These are phyloP conservation scores for Coemansia sp. DNA, from an alignment of 192 early-diverging fungal genomes.

Conservation along the genomic window DNA sequence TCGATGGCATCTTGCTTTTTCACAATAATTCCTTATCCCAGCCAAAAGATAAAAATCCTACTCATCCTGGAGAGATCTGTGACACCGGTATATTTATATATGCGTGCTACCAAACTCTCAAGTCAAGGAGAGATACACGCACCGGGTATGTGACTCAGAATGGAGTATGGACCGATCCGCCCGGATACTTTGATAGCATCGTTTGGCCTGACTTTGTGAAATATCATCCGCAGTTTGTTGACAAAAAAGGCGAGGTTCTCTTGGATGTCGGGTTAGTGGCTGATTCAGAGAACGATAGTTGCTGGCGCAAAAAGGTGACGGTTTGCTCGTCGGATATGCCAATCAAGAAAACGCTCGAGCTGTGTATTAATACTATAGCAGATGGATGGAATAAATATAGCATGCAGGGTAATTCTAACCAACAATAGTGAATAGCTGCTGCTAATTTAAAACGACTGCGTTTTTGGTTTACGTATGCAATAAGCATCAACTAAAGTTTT, in stretches of 20 bases:
- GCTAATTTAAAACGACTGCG: no score
- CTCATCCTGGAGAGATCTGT: slow-evolving; percentile 25
- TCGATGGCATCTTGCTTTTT: slow-evolving; percentile 83
- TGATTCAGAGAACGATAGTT: no score
- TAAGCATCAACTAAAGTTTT: no score
- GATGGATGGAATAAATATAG: neutral
- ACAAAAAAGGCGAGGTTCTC: slow-evolving; percentile 14
- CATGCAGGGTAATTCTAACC: no score
- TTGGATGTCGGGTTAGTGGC: neutral
- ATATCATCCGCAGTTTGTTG: slow-evolving; percentile 25
- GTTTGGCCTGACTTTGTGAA: slow-evolving; percentile 76
- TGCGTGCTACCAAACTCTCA: slow-evolving; percentile 62
- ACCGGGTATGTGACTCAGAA: slow-evolving; percentile 73
- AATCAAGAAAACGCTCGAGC: neutral
- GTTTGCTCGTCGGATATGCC: slow-evolving; percentile 46
- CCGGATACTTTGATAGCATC: slow-evolving; percentile 71
- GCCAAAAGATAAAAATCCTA: slow-evolving; percentile 38
- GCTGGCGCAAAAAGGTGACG: slow-evolving; percentile 2
- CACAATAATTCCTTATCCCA: slow-evolving; percentile 37
- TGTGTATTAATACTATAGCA: neutral
- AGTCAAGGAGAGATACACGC: slow-evolving; percentile 64
- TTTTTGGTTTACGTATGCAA: no score
- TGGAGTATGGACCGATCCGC: slow-evolving; percentile 76
- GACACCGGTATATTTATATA: slow-evolving; percentile 50
- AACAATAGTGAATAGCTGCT: no score